Conservation (phyloP, 2,329 filamentous ascomycete genomes). For the Chaetomium sp. region DNA sequence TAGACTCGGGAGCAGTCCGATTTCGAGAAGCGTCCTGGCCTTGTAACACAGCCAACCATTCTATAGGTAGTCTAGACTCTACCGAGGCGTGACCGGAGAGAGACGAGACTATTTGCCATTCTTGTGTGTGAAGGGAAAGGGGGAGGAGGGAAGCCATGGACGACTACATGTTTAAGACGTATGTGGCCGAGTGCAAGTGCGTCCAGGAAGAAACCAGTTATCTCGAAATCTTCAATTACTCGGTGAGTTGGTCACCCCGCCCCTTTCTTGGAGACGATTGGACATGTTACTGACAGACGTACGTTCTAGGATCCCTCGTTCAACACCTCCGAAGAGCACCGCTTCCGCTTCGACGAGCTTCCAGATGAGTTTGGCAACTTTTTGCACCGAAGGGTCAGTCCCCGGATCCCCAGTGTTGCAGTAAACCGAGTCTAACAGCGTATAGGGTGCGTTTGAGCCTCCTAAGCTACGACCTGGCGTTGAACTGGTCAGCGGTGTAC, state of each 20-base stretch:
- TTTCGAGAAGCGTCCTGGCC: neutral
- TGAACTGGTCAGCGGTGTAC: constrained; percentile 53
- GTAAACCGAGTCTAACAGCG: constrained; percentile 8
- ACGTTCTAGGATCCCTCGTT: constrained; percentile 50
- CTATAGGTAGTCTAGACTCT: neutral
- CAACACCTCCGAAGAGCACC: constrained; percentile 55
- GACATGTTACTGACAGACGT: neutral
- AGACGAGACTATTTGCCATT: too few relatives aligned
- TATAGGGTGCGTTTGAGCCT: constrained; percentile 56
- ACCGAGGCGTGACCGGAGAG: neutral
- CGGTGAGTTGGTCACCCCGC: constrained; percentile 48
- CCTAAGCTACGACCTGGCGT: constrained; percentile 48
- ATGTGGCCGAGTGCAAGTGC: constrained; percentile 51
- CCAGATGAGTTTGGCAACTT: constrained; percentile 62
- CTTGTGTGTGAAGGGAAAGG: too few relatives aligned
- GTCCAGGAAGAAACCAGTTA: constrained; percentile 58
- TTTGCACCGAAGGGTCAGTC: constrained; percentile 51
- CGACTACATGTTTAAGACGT: constrained; percentile 58
- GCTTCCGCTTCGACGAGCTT: constrained; percentile 56
- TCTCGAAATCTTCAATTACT: constrained; percentile 62
- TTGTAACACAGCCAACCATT: neutral
- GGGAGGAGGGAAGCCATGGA: constrained; percentile 49
- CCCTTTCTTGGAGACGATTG: neutral
- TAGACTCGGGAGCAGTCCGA: neutral
- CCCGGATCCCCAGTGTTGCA: too few relatives aligned